Evolutionary conservation across 148 eudicot genomes (phyloP).

Genomic region (Arctostaphylos glauca): DNA sequence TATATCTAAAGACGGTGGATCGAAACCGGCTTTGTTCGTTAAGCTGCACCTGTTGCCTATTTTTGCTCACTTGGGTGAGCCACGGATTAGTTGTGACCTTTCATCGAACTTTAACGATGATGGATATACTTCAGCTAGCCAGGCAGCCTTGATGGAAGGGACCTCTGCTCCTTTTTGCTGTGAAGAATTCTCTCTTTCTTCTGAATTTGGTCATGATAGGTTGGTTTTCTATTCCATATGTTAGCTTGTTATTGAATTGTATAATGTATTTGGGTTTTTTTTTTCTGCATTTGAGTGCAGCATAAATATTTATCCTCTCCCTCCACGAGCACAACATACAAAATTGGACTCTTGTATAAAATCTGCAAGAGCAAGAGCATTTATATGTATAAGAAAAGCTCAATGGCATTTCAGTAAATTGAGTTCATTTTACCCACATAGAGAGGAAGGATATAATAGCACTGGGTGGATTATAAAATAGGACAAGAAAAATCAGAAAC

Average conservation of each 20-base stretch:
- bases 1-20: constrained; percentile 74
- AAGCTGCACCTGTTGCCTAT: constrained; percentile 75
- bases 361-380: background rate
- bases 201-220: constrained; percentile 90
- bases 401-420: background rate
- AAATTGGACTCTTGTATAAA: background rate
- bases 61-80: constrained; percentile 65
- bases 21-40: constrained; percentile 64
- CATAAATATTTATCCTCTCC: background rate
- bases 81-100: constrained; percentile 42
- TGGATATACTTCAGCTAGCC: constrained; percentile 41
- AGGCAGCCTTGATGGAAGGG: constrained; percentile 44
- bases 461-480: background rate
- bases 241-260: background rate
- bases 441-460: background rate
- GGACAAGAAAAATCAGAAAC: background rate
- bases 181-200: constrained; percentile 79
- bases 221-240: constrained; percentile 26
- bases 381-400: background rate
- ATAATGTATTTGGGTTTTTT: background rate
- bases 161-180: constrained; percentile 66
- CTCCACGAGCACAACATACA: background rate
- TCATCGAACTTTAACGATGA: constrained; percentile 37
- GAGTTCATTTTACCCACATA: background rate
- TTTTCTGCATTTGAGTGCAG: background rate